Evolutionary conservation across 2,329 filamentous ascomycete species (phyloP).

Genomic region (Neofusicoccum sp.): DNA sequence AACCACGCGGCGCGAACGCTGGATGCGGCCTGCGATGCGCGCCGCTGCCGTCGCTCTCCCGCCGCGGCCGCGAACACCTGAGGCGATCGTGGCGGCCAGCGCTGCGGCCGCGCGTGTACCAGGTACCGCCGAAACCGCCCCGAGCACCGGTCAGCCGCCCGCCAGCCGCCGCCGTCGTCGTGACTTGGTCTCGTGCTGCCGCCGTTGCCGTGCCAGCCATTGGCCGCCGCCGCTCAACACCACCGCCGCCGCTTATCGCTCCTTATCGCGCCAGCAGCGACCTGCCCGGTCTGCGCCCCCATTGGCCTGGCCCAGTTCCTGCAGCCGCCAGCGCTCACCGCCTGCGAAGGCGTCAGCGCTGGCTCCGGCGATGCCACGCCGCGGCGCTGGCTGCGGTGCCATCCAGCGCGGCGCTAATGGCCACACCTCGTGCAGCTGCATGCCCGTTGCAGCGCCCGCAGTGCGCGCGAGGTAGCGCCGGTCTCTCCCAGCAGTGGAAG

Average conservation of each 20-base stretch:
- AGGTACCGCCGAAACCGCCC: conserved; percentile 1
- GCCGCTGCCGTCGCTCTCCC: conserved; percentile 13
- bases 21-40: background rate
- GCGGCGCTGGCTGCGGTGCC: background rate
- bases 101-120: background rate
- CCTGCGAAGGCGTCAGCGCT: background rate
- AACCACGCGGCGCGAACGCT: background rate
- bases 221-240: conserved; percentile 4
- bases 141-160: background rate
- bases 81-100: background rate
- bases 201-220: conserved; percentile 9
- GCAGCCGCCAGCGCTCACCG: background rate
- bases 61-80: background rate
- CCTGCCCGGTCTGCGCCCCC: background rate
- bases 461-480: background rate
- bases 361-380: conserved; percentile 3
- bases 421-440: background rate
- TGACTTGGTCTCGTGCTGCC: conserved; percentile 13
- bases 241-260: conserved; percentile 12
- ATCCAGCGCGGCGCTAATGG: background rate
- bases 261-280: conserved; percentile 4
- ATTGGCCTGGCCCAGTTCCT: background rate
- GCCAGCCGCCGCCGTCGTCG: background rate
- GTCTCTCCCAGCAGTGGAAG: background rate
- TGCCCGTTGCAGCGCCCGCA: background rate